Evolutionary conservation across 106 monocot genomes (phyloP).

Genomic region (Cymbidium sinense): DNA sequence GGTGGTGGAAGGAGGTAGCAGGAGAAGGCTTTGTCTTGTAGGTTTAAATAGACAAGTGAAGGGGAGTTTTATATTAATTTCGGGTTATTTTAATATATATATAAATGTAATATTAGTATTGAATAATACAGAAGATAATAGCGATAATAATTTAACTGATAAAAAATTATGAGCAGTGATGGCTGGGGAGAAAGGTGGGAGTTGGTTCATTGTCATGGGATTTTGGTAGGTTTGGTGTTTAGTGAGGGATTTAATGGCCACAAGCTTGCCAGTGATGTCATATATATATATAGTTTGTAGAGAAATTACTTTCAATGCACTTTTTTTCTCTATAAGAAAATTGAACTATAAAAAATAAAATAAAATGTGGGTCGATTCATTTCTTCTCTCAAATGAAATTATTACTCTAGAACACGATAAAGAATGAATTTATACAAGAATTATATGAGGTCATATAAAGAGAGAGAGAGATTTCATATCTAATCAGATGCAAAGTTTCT

Average conservation of each 20-base stretch:
- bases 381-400: no score
- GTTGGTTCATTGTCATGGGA: no score
- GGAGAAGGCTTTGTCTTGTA: neutral
- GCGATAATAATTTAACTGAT: neutral
- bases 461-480: no score
- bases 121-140: neutral
- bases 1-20: neutral
- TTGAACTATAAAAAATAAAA: no score
- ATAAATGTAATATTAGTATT: neutral
- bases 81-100: neutral
- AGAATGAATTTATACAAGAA: no score
- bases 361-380: no score
- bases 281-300: no score
- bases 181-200: neutral
- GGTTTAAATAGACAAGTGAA: neutral
- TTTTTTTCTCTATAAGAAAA: no score
- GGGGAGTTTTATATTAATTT: neutral
- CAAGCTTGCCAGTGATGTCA: neutral
- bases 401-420: no score
- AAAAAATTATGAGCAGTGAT: neutral
- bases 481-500: no score
- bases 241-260: slow-evolving; percentile 2
- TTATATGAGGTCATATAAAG: no score
- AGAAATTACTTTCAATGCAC: no score
- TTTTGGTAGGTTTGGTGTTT: slow-evolving; percentile 2